Base-by-base conservation (phyloP, 2,329 filamentous ascomycete species). In the Fusarium napiforme region DNA sequence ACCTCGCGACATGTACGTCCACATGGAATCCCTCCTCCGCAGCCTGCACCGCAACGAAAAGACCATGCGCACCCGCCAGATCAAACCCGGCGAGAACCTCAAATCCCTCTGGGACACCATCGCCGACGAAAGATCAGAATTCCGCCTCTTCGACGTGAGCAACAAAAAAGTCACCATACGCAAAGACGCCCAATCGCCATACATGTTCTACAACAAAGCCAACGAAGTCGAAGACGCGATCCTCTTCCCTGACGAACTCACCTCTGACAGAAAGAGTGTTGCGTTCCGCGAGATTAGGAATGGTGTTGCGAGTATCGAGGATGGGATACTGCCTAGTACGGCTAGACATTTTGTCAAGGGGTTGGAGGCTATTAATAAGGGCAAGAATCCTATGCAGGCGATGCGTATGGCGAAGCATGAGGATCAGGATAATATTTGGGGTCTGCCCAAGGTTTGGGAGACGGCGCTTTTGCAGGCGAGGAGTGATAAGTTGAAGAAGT, bases 131-230 rank as follows among this genome's bases (percentile, higher is more conserved):
- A 53, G 60, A 2, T 74, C 60, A 18, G 23, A 75, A 36, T 73
- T 74, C 39, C n/a, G 61, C 1, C 49, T 77, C 1, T 78, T 58
- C 8, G 49, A 72, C 19, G 40, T 76, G 10, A 30, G 64, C 4
- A 58, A 45, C 19, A 34, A 61, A 4, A 34, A 47, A 0, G 28
- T 78, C 7, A 74, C 52, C 9, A 52, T 15, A 14, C 66, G 59
- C 14, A 60, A 23, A 14, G 45, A 52, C 3, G 15, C 32, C 2
- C 76, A 75, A 6, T 61, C 56, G 0, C 64, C 65, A 3, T 79
- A 79, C 52, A 57, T 75, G 53, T 80, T 79, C 60, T 80, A 80
- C 52, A 80, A 74, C 59, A 49, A 75, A 11, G 75, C 64, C 16
- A 76, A 78, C 23, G 52, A 49, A 4, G 65, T 47, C 7, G 78